Conservation (phyloP, 345 rosid genomes). For the Nephelium lappaceum region DNA sequence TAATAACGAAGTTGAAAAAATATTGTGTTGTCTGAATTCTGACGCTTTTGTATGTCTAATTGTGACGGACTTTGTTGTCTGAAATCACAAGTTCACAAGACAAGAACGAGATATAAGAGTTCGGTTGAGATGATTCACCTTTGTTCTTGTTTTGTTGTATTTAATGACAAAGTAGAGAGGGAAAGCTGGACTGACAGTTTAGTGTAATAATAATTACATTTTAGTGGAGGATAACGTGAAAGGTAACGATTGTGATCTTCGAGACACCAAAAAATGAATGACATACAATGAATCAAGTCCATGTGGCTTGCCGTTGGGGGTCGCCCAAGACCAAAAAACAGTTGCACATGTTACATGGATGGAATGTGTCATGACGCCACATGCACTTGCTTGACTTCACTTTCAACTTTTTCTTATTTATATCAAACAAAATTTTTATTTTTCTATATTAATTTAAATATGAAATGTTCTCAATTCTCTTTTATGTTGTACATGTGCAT, state of each 20-base stretch:
- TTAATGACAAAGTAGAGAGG: neutral
- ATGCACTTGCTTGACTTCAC: too few species aligned
- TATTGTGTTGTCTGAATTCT: neutral
- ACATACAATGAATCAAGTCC: neutral
- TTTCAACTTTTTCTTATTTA: too few species aligned
- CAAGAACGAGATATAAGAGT: too few species aligned
- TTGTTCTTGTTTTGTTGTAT: neutral
- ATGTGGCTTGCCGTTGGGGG: conserved; percentile 22
- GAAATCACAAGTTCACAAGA: neutral
- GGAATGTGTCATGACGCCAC: too few species aligned
- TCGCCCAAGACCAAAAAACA: neutral
- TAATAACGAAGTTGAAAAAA: neutral
- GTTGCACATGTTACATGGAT: neutral
- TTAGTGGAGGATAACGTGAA: neutral
- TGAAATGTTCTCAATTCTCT: too few species aligned
- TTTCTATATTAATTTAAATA: too few species aligned
- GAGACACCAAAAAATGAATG: neutral
- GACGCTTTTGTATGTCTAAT: neutral
- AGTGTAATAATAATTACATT: neutral
- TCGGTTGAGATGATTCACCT: neutral
- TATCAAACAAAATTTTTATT: too few species aligned
- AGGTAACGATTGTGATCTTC: neutral
- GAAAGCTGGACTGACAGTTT: conserved; percentile 15
- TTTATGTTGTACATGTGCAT: too few species aligned
- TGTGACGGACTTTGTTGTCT: neutral